A percentile compares a stretch with the other conserved stretches of the same genome.
Conservation (phyloP, 2,329 filamentous ascomycete genomes). For the Dactylella cylindrospora region DNA sequence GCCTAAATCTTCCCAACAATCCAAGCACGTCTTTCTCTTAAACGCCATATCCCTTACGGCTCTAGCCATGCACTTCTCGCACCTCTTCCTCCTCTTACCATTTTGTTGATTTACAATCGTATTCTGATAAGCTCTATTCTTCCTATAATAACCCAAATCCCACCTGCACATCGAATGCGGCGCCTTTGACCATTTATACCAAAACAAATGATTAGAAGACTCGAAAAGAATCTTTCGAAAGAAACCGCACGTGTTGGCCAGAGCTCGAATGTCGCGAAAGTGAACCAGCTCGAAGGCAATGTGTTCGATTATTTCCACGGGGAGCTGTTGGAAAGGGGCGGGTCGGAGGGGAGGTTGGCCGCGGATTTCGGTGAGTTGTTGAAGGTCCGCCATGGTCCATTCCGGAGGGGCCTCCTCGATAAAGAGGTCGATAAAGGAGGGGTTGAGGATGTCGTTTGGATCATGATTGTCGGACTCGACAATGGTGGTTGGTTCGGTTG, state of each 20-base stretch:
- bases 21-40: slow-evolving; percentile 35
- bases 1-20: slow-evolving; percentile 41
- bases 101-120: slow-evolving; percentile 39
- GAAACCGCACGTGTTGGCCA: slow-evolving; percentile 26
- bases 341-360: slow-evolving; percentile 1
- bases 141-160: slow-evolving; percentile 30
- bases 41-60: slow-evolving; percentile 15
- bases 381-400: slow-evolving; percentile 35
- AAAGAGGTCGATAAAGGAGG: slow-evolving; percentile 34
- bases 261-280: slow-evolving; percentile 27
- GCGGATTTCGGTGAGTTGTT: slow-evolving; percentile 15
- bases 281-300: slow-evolving; percentile 15
- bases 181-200: slow-evolving; percentile 29
- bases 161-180: slow-evolving; percentile 38
- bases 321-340: slow-evolving; percentile 27
- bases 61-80: slow-evolving; percentile 30
- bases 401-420: slow-evolving; percentile 19
- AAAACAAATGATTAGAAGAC: slow-evolving; percentile 35
- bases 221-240: slow-evolving; percentile 32
- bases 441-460: slow-evolving; percentile 36
- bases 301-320: slow-evolving; percentile 31
- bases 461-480: slow-evolving; percentile 8
- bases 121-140: slow-evolving; percentile 36
- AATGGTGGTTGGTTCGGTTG: too few species aligned
- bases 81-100: slow-evolving; percentile 31